Evolutionary conservation across 2,329 filamentous ascomycete genomes (phyloP).

Genomic region (Blastomyces gilchristii): DNA sequence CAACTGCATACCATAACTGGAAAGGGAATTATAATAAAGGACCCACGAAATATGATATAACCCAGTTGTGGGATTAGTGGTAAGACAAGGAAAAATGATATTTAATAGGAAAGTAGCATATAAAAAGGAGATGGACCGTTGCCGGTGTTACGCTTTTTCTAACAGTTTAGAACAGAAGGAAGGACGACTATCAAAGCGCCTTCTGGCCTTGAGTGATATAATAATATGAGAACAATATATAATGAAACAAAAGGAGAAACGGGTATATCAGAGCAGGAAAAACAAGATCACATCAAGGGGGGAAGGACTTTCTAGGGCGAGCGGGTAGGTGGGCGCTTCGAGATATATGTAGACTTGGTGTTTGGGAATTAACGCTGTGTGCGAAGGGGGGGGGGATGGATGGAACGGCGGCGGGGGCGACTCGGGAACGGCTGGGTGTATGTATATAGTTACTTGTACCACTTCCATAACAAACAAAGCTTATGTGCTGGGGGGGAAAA

Average conservation of each 20-base stretch:
- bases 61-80: neutral
- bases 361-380: neutral
- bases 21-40: neutral
- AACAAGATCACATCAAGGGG: constrained; percentile 7
- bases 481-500: neutral
- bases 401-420: neutral
- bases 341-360: constrained; percentile 8
- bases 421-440: neutral
- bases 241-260: constrained; percentile 2
- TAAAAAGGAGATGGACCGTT: constrained; percentile 3
- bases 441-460: neutral
- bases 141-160: constrained; percentile 8
- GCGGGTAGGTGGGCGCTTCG: constrained; percentile 6
- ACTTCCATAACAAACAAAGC: neutral
- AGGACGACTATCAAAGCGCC: constrained; percentile 8
- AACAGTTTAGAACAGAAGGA: neutral
- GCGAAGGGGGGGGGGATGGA: neutral
- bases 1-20: constrained; percentile 5
- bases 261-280: neutral
- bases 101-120: neutral
- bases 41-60: neutral
- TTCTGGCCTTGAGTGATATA: neutral
- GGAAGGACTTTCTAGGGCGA: neutral
- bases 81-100: neutral
- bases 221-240: constrained; percentile 5